phyloP scores from a whole-genome alignment of 331 rosid genomes.

The Acacia pycnantha region DNA sequence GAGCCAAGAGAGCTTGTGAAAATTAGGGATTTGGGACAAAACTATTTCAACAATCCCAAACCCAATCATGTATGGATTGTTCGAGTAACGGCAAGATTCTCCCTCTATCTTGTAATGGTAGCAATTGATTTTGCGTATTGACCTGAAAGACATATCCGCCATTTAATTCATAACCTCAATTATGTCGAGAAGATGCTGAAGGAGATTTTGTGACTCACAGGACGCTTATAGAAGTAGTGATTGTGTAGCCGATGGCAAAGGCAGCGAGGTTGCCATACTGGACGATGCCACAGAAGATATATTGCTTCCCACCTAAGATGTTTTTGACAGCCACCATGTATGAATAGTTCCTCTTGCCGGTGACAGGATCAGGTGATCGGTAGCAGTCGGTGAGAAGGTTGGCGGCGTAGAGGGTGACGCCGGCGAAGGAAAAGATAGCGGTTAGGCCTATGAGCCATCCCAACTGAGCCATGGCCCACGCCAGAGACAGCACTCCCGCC shows the following conservation, averaged over 20 bases:
- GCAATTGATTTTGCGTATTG: slow-evolving; percentile 50
- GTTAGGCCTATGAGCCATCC: slow-evolving; percentile 49
- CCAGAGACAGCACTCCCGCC: slow-evolving; percentile 57
- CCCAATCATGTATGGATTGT: slow-evolving; percentile 54
- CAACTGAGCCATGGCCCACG: slow-evolving; percentile 67
- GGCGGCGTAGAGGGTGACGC: slow-evolving; percentile 40
- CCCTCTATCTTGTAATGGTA: slow-evolving; percentile 25
- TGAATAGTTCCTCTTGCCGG: slow-evolving; percentile 51
- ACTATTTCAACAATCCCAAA: slow-evolving; percentile 46
- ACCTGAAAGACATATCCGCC: slow-evolving; percentile 28
- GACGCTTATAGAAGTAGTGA: slow-evolving; percentile 33
- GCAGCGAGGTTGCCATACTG: slow-evolving; percentile 33
- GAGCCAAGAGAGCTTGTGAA: slow-evolving; percentile 53
- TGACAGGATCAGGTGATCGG: slow-evolving; percentile 39
- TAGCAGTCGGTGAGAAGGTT: slow-evolving; percentile 64
- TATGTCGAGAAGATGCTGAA: not conserved
- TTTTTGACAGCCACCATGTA: slow-evolving; percentile 60
- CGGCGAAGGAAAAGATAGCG: slow-evolving; percentile 36
- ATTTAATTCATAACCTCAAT: not conserved
- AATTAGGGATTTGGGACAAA: slow-evolving; percentile 60
- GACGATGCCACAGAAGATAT: slow-evolving; percentile 13
- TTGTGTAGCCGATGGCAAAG: slow-evolving; percentile 28
- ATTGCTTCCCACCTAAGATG: slow-evolving; percentile 31
- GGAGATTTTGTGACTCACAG: slow-evolving; percentile 16
- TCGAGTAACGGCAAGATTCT: slow-evolving; percentile 40